phyloP scores from a whole-genome alignment of 495 filamentous ascomycete genomes.

The Friedmanniomyces simplex region DNA sequence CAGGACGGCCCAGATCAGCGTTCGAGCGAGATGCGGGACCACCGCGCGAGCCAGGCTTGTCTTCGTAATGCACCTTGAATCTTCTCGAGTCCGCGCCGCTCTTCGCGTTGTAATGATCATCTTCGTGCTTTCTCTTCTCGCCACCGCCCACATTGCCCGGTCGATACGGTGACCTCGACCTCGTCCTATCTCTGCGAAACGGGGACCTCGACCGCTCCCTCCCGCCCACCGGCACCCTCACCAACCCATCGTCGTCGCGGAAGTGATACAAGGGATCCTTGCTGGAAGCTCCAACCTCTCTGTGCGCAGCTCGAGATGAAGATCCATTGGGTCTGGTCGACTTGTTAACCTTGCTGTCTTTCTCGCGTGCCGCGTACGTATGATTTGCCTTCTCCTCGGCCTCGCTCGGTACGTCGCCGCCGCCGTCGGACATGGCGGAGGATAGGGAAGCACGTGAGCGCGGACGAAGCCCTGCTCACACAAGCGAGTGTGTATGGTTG shows the following conservation, averaged over 20 bases:
- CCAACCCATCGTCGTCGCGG: conserved; percentile 26
- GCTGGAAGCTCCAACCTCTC: conserved; percentile 25
- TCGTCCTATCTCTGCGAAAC: conserved; percentile 20
- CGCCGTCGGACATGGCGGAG: conserved; percentile 58
- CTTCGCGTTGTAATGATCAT: conserved; percentile 37
- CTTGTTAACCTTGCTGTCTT: conserved; percentile 69
- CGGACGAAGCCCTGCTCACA: conserved; percentile 12
- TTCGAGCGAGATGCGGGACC: conserved; percentile 43
- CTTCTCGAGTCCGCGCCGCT: conserved; percentile 44
- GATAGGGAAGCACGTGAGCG: conserved; percentile 27
- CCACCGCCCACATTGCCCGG: conserved; percentile 36
- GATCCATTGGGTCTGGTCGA: conserved; percentile 49
- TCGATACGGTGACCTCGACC: conserved; percentile 31
- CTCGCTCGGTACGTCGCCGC: conserved; percentile 62
- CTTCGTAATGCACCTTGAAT: conserved; percentile 53
- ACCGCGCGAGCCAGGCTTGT: conserved; percentile 28
- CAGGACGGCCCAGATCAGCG: conserved; percentile 56
- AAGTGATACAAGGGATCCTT: conserved; percentile 19
- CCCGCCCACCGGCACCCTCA: not conserved
- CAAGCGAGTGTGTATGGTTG: not conserved
- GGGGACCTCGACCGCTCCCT: conserved; percentile 15
- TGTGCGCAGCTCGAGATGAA: conserved; percentile 39
- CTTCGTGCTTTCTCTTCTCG: conserved; percentile 60
- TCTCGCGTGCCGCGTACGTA: conserved; percentile 60
- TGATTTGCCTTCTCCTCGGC: conserved; percentile 58